These are phyloP conservation scores for Raddia guianensis DNA, from an alignment of 176 grass and related monocot species.

Conservation along the genomic window DNA sequence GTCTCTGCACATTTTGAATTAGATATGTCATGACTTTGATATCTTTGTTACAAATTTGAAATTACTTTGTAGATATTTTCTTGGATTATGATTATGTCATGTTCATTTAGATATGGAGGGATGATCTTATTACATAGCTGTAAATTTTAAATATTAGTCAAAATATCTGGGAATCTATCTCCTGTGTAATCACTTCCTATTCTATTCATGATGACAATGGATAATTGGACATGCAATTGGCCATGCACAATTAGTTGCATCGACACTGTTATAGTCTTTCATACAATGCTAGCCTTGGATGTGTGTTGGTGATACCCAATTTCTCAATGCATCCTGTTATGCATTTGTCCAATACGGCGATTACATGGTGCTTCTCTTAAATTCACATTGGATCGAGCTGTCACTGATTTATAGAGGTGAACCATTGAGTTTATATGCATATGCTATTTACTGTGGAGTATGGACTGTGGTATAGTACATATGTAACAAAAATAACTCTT, in stretches of 20 bases:
- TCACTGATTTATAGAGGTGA: background rate
- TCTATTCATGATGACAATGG: background rate
- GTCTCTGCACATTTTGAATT: background rate
- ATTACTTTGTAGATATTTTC: background rate
- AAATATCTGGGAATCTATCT: background rate
- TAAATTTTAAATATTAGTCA: background rate
- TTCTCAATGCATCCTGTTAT: background rate
- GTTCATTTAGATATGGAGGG: slow-evolving; percentile 2
- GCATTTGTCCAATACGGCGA: background rate
- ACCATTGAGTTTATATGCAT: slow-evolving; percentile 8
- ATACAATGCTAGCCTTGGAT: background rate
- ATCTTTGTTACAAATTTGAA: background rate
- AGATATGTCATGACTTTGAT: background rate
- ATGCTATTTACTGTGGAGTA: background rate
- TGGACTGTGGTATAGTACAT: background rate
- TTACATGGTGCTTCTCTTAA: background rate
- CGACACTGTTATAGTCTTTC: background rate
- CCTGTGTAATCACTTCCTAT: background rate
- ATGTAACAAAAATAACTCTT: background rate
- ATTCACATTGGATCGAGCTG: background rate
- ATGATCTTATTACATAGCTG: background rate
- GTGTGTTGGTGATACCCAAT: background rate
- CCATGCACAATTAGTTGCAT: slow-evolving; percentile 9
- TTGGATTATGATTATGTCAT: background rate
- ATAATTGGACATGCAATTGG: background rate